Base-by-base conservation (phyloP, 148 eudicot genomes). In the Drosera capensis region DNA sequence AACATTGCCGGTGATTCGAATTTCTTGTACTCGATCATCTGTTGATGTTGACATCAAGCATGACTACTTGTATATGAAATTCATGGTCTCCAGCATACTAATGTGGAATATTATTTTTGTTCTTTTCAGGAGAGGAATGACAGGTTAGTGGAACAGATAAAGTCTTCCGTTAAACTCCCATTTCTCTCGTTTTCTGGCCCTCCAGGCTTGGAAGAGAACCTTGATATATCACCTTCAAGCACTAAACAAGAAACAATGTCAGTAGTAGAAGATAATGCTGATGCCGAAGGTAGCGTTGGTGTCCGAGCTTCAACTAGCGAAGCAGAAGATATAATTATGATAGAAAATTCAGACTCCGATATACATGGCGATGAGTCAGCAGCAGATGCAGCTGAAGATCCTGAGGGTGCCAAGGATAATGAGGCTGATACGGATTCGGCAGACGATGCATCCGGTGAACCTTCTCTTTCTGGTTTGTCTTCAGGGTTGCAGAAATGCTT, bases 141-240 rank as follows among this genome's bases (percentile, higher is more conserved):
- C 49, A 75, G 78, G 63, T 56, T 92, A n/a, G n/a, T n/a, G 60
- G 83, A 74, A 66, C 79, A 85, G 80, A 92, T 92, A 14, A 81
- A 78, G 37, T 75, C 99, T 52, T 65, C 82, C 1, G 86, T 92
- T 31, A 76, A 57, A 63, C 79, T 85, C 39, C 96, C 88, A 2
- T 86, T 86, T 59, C 80, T 73, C 55, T 59, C 95, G 29, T 90
- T 85, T 55, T 43, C 45, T 14, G 67, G 52, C 41, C 22, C 40
- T 25, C 16, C 22, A 16, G 51, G 0, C 43, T n/a, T 9, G 25
- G 65, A 20, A 39, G 62, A 65, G 11, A 35, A 29, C 35, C 35
- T 57, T 47, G 36, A 36, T 14, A 49, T 28, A 28, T 9, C 31
- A 28, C 31, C 31, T 28, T 28, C 31, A 28, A 28, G 6, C 4